Conservation (phyloP, 805 yeast species). For the Dipodascopsis uninucleata region DNA sequence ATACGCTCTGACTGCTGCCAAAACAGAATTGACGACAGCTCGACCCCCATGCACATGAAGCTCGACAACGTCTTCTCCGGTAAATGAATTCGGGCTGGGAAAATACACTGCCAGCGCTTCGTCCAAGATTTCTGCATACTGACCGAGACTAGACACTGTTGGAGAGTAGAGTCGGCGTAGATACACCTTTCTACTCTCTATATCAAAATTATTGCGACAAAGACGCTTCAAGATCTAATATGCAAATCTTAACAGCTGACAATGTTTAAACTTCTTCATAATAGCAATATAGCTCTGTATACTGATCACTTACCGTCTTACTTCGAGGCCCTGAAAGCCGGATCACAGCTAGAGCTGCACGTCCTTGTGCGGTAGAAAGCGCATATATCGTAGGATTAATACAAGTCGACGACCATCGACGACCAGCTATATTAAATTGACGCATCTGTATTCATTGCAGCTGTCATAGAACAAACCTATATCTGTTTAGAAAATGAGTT, state of each 20-base stretch:
- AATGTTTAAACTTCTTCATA: constrained; percentile 57
- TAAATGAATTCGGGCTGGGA: constrained; percentile 70
- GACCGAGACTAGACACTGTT: constrained; percentile 5
- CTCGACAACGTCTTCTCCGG: constrained; percentile 89
- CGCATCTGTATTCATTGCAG: no score
- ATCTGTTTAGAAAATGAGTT: no score
- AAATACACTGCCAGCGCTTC: constrained; percentile 71
- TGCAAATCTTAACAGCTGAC: no score
- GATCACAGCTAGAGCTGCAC: constrained; percentile 83
- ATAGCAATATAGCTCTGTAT: no score
- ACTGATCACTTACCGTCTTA: constrained; percentile 33
- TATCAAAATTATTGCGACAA: constrained; percentile 8
- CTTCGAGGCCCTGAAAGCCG: constrained; percentile 75
- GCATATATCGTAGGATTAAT: constrained; percentile 82
- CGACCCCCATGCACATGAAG: constrained; percentile 92
- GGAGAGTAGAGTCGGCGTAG: constrained; percentile 17
- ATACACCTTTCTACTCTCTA: constrained; percentile 17
- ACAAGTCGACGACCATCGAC: constrained; percentile 4
- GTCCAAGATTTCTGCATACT: constrained; percentile 50
- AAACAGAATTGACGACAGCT: constrained; percentile 70
- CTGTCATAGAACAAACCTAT: no score
- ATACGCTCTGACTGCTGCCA: constrained; percentile 50
- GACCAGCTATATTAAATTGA: no score
- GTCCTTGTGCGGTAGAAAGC: constrained; percentile 73
- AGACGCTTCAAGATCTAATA: constrained; percentile 31